phyloP scores from a whole-genome alignment of 2,329 filamentous ascomycete genomes.

The Graphiopsis chlorocephala region DNA sequence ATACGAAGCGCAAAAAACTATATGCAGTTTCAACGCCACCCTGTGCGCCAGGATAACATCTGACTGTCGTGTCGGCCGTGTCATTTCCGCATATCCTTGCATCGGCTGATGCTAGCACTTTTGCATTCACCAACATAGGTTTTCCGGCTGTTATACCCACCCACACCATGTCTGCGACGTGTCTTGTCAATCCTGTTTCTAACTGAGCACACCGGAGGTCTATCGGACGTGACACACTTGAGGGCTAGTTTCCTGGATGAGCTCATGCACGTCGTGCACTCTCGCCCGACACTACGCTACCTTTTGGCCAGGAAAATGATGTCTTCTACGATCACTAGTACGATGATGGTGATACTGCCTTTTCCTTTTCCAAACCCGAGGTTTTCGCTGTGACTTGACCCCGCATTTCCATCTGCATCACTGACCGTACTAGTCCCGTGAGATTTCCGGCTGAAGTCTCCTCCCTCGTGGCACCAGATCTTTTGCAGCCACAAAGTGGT shows the following conservation, averaged over 20 bases:
- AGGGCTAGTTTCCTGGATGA: not conserved
- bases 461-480: conserved; percentile 7
- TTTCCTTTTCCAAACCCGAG: not conserved
- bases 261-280: not conserved
- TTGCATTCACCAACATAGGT: not conserved
- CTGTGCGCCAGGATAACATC: not conserved
- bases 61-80: not conserved
- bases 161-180: conserved; percentile 11
- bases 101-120: not conserved
- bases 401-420: conserved; percentile 2
- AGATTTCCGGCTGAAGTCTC: conserved; percentile 2
- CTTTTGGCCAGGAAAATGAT: not conserved
- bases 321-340: not conserved
- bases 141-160: conserved; percentile 15
- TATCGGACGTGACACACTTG: not conserved
- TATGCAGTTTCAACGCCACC: conserved; percentile 4
- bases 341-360: not conserved
- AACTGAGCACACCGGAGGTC: not conserved
- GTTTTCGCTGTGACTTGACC: not conserved
- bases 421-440: not conserved
- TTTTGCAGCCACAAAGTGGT: not conserved
- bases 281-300: not conserved
- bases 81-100: not conserved
- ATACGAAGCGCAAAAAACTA: not conserved
- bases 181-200: not conserved